Conservation (phyloP, 495 filamentous ascomycete species). For the Penicillium coprophilum region DNA sequence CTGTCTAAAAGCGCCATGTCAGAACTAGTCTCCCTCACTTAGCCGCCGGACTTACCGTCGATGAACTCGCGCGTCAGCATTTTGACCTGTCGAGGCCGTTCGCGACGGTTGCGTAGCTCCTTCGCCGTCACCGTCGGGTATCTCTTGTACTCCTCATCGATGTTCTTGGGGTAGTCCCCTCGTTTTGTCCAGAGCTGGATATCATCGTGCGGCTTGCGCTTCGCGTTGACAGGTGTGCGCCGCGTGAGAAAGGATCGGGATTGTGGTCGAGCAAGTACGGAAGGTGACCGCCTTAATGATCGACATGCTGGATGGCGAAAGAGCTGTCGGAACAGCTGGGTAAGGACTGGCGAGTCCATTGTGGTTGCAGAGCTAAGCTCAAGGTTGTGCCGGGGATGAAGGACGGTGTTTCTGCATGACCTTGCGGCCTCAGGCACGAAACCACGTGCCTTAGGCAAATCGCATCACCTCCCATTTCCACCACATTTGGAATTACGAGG, state of each 20-base stretch:
- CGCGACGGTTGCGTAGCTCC: constrained; percentile 64
- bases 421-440: constrained; percentile 7
- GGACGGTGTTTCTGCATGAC: constrained; percentile 2
- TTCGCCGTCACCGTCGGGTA: constrained; percentile 86
- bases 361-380: constrained; percentile 14
- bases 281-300: constrained; percentile 45
- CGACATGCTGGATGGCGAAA: constrained; percentile 70
- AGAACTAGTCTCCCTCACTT: constrained; percentile 1
- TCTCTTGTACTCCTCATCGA: constrained; percentile 69
- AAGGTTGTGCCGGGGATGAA: constrained; percentile 7
- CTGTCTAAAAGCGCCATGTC: constrained; percentile 60
- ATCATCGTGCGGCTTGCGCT: constrained; percentile 35
- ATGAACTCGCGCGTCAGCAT: constrained; percentile 98
- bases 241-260: constrained; percentile 46
- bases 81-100: constrained; percentile 85
- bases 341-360: constrained; percentile 84
- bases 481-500: neutral
- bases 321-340: constrained; percentile 77
- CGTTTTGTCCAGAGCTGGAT: constrained; percentile 73
- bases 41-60: constrained; percentile 62
- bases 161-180: constrained; percentile 69
- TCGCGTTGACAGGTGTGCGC: constrained; percentile 28
- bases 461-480: neutral
- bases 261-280: constrained; percentile 34
- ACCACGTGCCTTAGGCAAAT: constrained; percentile 22